A percentile compares a stretch with the other conserved stretches of the same genome.
Evolutionary conservation across 768 basidiomycete species (phyloP).

Genomic region (Lactifluus hygrophoroides): DNA sequence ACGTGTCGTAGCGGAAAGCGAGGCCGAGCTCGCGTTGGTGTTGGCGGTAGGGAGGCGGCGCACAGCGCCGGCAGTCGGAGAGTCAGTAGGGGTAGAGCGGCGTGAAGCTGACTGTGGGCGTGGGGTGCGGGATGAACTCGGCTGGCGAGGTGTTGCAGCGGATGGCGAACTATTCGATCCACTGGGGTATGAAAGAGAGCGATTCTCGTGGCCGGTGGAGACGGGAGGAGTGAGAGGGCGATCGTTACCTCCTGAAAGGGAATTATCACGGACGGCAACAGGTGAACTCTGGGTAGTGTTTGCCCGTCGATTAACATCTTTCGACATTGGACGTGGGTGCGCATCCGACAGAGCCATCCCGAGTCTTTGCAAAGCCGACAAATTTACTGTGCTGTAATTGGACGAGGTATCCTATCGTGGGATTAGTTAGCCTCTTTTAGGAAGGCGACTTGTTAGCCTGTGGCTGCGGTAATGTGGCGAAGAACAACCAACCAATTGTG

Average conservation of each 20-base stretch:
- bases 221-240: conserved; percentile 15
- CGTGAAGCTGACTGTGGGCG: conserved; percentile 1
- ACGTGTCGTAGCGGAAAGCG: conserved; percentile 23
- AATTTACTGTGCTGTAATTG: too few species aligned
- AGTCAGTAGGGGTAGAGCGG: conserved; percentile 9
- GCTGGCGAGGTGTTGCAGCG: conserved; percentile 1
- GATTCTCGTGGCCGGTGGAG: not conserved
- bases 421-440: too few species aligned
- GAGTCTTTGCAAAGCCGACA: too few species aligned
- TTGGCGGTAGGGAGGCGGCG: conserved; percentile 13
- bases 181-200: conserved; percentile 8
- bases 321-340: not conserved
- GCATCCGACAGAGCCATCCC: not conserved
- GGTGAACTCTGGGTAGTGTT: not conserved
- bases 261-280: not conserved
- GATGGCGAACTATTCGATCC: conserved; percentile 2
- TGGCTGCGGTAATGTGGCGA: too few species aligned
- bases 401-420: too few species aligned
- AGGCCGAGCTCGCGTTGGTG: conserved; percentile 15
- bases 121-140: conserved; percentile 3
- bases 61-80: conserved; percentile 3
- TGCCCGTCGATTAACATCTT: not conserved
- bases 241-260: conserved; percentile 5
- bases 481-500: too few species aligned
- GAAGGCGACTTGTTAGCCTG: too few species aligned